Conservation (phyloP, 2,329 filamentous ascomycete species). For the Sclerotinia borealis region DNA sequence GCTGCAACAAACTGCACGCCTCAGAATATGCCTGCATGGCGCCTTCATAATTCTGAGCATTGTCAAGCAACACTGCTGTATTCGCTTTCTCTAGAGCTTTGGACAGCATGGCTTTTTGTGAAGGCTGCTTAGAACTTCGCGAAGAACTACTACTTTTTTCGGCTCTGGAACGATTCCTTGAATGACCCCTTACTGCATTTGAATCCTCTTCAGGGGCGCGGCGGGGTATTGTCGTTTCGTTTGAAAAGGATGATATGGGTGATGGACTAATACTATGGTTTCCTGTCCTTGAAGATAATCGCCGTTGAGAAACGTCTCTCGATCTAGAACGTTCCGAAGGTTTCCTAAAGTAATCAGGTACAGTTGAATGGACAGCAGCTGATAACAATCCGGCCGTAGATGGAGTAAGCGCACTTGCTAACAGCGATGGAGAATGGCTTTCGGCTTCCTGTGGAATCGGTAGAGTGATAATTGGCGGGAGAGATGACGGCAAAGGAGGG, state of each 20-base stretch:
- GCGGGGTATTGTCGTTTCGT: constrained; percentile 6
- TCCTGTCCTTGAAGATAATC: constrained; percentile 20
- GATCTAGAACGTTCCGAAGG: constrained; percentile 27
- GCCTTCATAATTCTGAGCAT: constrained; percentile 89
- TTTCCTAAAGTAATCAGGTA: constrained; percentile 30
- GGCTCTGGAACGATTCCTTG: constrained; percentile 41
- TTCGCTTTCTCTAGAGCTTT: constrained; percentile 93
- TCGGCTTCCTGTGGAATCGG: constrained; percentile 21
- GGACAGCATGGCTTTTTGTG: constrained; percentile 95
- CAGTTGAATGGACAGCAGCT: constrained; percentile 27
- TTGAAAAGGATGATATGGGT: constrained; percentile 16
- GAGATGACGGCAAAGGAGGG: constrained; percentile 13
- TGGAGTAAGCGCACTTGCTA: constrained; percentile 26
- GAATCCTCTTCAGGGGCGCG: constrained; percentile 15
- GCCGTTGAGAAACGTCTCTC: constrained; percentile 23
- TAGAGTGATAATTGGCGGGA: constrained; percentile 31
- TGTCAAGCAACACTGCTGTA: constrained; percentile 89
- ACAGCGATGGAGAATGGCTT: constrained; percentile 24
- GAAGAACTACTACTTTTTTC: constrained; percentile 41
- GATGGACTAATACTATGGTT: constrained; percentile 20
- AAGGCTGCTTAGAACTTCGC: constrained; percentile 44
- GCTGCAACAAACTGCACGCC: constrained; percentile 79
- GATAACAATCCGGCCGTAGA: constrained; percentile 32
- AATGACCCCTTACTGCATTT: constrained; percentile 33
- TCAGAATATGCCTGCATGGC: constrained; percentile 87